These are phyloP conservation scores for Melanogaster broomeanus DNA, from an alignment of 768 basidiomycete species.

Conservation along the genomic window DNA sequence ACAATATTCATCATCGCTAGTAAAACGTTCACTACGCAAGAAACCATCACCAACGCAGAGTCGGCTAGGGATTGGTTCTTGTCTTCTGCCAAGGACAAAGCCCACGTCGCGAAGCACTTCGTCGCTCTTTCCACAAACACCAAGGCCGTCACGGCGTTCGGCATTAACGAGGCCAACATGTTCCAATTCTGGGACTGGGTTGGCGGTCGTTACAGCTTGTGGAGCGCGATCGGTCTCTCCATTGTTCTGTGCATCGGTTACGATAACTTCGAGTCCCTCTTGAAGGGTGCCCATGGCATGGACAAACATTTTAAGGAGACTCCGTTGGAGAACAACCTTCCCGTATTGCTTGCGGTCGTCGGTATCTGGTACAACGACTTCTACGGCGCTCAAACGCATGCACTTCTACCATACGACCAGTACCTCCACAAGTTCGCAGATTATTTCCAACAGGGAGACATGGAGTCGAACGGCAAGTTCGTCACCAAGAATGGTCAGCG, in stretches of 20 bases:
- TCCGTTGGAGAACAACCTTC: conserved; percentile 86
- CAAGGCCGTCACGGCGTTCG: conserved; percentile 88
- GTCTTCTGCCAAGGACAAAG: conserved; percentile 74
- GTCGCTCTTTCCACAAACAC: conserved; percentile 98
- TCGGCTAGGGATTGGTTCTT: conserved; percentile 96
- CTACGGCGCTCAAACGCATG: conserved; percentile 94
- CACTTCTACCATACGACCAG: conserved; percentile 96
- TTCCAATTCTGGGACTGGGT: conserved; percentile 99
- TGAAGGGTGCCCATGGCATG: conserved; percentile 95
- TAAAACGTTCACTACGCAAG: conserved; percentile 99
- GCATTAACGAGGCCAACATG: conserved; percentile 92
- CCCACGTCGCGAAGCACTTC: conserved; percentile 97
- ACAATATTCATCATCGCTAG: conserved; percentile 98
- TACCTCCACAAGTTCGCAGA: conserved; percentile 99
- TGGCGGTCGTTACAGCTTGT: conserved; percentile 95
- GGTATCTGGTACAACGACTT: conserved; percentile 99
- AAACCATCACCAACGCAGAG: conserved; percentile 98
- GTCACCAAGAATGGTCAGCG: conserved; percentile 92
- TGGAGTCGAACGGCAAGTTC: conserved; percentile 99
- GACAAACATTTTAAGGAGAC: conserved; percentile 95
- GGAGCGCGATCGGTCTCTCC: conserved; percentile 96
- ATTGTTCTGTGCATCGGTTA: conserved; percentile 93
- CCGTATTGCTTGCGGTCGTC: conserved; percentile 86
- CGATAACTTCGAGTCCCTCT: conserved; percentile 88
- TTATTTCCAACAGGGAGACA: conserved; percentile 99